These are phyloP conservation scores for Bimuria novae-zelandiae DNA, from an alignment of 2,329 filamentous ascomycete genomes.

Conservation along the genomic window DNA sequence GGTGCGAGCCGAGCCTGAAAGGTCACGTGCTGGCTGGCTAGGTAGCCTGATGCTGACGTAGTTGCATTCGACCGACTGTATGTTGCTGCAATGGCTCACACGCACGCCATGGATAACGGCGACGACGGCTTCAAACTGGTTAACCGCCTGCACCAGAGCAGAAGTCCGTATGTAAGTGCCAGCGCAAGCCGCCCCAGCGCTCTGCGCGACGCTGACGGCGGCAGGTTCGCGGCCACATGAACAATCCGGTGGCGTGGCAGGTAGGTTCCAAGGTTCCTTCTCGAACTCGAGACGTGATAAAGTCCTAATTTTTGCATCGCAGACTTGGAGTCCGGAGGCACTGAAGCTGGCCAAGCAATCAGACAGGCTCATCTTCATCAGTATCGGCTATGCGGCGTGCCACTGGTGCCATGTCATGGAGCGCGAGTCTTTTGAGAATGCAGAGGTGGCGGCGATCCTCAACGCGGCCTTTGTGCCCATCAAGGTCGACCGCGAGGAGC, in stretches of 20 bases:
- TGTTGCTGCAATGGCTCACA: too few relatives aligned
- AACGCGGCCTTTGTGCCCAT: constrained; percentile 90
- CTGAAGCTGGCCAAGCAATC: constrained; percentile 76
- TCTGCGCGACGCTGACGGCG: constrained; percentile 14
- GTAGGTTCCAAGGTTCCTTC: too few relatives aligned
- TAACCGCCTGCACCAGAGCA: constrained; percentile 65
- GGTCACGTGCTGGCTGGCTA: too few relatives aligned
- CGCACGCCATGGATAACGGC: constrained; percentile 37
- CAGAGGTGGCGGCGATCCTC: constrained; percentile 77
- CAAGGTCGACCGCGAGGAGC: constrained; percentile 90
- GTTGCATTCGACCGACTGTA: too few relatives aligned
- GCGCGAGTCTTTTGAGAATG: constrained; percentile 85
- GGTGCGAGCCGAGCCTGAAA: too few relatives aligned
- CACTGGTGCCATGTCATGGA: constrained; percentile 94
- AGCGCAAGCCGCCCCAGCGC: not conserved
- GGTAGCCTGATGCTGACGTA: too few relatives aligned
- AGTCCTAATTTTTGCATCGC: too few relatives aligned
- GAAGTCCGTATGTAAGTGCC: constrained; percentile 67
- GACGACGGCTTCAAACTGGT: constrained; percentile 47
- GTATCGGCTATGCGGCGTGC: constrained; percentile 93
- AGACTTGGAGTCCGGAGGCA: constrained; percentile 76
- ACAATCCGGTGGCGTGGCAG: constrained; percentile 93
- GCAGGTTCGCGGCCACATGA: constrained; percentile 71
- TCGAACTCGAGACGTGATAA: too few relatives aligned
- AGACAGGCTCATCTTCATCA: constrained; percentile 89